phyloP scores from a whole-genome alignment of 305 asterid genomes.

The Solanum aculeatissimum region DNA sequence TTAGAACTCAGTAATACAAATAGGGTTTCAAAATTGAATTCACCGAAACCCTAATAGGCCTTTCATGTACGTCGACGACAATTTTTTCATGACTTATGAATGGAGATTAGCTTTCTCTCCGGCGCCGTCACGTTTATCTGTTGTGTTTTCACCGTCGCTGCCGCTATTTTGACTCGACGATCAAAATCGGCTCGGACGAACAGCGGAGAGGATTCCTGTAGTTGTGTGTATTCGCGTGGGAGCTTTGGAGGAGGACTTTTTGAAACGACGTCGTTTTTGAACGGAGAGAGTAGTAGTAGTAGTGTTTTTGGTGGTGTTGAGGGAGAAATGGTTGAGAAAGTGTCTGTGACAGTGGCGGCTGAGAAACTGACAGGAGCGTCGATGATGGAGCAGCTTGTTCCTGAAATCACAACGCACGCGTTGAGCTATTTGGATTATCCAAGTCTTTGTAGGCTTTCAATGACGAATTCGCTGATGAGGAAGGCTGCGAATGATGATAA shows the following conservation, averaged over 20 bases:
- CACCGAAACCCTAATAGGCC: background rate
- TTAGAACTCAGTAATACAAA: background rate
- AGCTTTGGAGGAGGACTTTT: constrained; percentile 21
- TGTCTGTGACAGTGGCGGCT: constrained; percentile 6
- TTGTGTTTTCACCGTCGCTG: constrained; percentile 32
- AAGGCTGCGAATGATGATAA: constrained; percentile 94
- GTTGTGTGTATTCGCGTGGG: background rate
- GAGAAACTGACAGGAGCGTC: constrained; percentile 74
- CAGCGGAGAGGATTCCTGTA: constrained; percentile 8
- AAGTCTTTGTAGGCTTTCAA: constrained; percentile 87
- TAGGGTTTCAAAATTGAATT: background rate
- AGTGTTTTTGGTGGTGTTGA: background rate
- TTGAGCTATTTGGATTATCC: constrained; percentile 92
- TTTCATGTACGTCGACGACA: background rate
- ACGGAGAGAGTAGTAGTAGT: background rate
- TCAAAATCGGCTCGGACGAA: constrained; percentile 15
- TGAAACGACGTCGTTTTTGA: background rate
- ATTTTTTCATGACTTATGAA: constrained; percentile 48
- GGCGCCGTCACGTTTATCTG: constrained; percentile 36
- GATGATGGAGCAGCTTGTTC: constrained; percentile 98
- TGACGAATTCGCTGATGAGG: constrained; percentile 94
- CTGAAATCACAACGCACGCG: constrained; percentile 96
- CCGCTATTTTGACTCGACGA: constrained; percentile 23
- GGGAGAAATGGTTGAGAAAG: constrained; percentile 30
- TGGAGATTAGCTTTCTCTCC: constrained; percentile 40